Evolutionary conservation across 345 rosid genomes (phyloP), one percentile per base, ranked within the genome.

Genomic region (Citrus cavaleriei): DNA sequence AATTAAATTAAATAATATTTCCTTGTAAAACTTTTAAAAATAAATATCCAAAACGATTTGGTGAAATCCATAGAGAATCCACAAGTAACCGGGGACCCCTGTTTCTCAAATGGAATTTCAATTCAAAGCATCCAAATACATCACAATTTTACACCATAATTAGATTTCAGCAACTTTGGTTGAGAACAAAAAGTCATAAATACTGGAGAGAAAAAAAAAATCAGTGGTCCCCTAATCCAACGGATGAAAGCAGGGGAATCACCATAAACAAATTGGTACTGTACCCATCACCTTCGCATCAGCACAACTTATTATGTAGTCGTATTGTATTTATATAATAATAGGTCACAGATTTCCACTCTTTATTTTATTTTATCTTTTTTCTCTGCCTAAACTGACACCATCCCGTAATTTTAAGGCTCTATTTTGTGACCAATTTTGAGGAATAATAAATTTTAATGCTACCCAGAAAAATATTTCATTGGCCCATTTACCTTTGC

Each of bases 361-460:
- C 27, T 19, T 2, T 24, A 46, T 30, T n/a, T 4, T 10, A 6
- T 12, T n/a, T 40, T n/a, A 30, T 58, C 67, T 19, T 6, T 28
- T 42, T 27, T 10, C 58, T 24, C 68, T 75, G 84, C 35, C 58
- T 61, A 68, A 27, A 19, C 68, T 77, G 83, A 67, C 76, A 81
- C 49, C 40, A 37, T 69, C 64, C 67, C 74, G 51, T 54, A 68
- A 58, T 62, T 69, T 34, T 4, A 21, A 57, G 62, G 73, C 69
- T 32, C 40, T 22, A 70, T 32, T 51, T 75, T 70, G 84, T 82
- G 86, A 76, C 86, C 86, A 78, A 69, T 24, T 76, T 75, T 59
- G 65, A 78, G 75, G 78, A 69, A 73, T 35, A 61, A 65, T 77
- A 76, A 70, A 38, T 61, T 54, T 77, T 77, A 34, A 68, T 74